Conservation (phyloP, 257 asterid genomes). For the Solanum chiquidenum region DNA sequence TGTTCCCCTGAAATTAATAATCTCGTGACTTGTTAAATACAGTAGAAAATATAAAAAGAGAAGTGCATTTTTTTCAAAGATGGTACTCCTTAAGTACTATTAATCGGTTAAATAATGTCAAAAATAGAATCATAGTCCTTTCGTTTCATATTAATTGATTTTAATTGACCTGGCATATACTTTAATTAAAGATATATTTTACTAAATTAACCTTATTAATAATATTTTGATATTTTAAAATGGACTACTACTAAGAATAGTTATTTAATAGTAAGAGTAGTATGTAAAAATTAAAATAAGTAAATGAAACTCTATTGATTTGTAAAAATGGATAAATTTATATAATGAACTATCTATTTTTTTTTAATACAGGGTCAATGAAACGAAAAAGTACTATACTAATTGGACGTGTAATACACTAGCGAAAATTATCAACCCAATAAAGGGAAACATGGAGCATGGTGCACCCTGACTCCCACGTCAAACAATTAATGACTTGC, state of each 20-base stretch:
- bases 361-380: too few species aligned
- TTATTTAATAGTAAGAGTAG: too few species aligned
- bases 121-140: background rate
- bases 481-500: constrained; percentile 9
- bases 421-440: background rate
- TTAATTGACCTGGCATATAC: too few species aligned
- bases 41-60: background rate
- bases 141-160: background rate
- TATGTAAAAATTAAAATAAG: background rate
- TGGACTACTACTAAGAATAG: too few species aligned
- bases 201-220: too few species aligned
- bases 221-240: too few species aligned
- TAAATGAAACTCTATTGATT: too few species aligned
- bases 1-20: background rate
- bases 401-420: background rate
- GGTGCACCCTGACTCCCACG: constrained; percentile 8
- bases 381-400: background rate
- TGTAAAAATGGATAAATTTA: too few species aligned
- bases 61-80: background rate
- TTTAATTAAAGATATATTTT: too few species aligned
- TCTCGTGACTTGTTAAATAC: background rate
- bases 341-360: too few species aligned
- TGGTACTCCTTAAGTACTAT: background rate
- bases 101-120: background rate
- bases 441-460: background rate